Evolutionary conservation across 2,329 filamentous ascomycete species (phyloP), one percentile per base, ranked within the genome.

Genomic region (Sporothrix pallida): DNA sequence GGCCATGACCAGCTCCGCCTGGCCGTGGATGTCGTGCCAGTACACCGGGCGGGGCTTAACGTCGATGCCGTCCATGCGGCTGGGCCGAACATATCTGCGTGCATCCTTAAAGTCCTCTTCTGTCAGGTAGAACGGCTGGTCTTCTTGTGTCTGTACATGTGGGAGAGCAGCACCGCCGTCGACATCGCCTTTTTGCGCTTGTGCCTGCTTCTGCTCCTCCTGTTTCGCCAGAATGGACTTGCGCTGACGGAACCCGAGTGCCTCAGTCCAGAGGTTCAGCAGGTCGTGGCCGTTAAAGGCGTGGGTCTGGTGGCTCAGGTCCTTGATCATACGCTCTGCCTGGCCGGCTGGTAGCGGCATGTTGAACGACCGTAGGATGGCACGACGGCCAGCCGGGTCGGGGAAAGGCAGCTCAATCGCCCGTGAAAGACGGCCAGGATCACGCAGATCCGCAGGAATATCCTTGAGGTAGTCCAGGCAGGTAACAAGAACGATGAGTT

Each of bases 11-110:
- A 97, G 89, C 56, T 88, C 86, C 62, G 92, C 88, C 76, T 97
- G 93, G 0, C 95, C 95, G 75, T 94, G 95, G 70, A 98, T 95
- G 78, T 98, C 93, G 68, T 87, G 86, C 94, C 94, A 98, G 81
- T 87, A 88, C 42, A 97, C 91, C 15, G 92, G 94, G 0, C 94
- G 95, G 9, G 93, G 95, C 79, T 97, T 93, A 65, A 98, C 86
- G 79, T 96, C 93, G 72, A 97, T 90, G 79, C 97, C 94, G 76
- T 93, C 91, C 89, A 98, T 95, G 3, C 94, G 93, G 0, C 92
- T 94, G 1, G 95, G 94, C 12, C 89, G 87, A n/a, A 94, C 90
- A 72, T 88, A 83, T 52, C 88, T 86, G 50, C 95, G 85, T 0
- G 94, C 93, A 54, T 85, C 81, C 48, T 90, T 85, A 70, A 94